Percentiles rank a stretch among this genome's conserved stretches.
phyloP scores from a whole-genome alignment of 306 rosid genomes.

The Senna tora region DNA sequence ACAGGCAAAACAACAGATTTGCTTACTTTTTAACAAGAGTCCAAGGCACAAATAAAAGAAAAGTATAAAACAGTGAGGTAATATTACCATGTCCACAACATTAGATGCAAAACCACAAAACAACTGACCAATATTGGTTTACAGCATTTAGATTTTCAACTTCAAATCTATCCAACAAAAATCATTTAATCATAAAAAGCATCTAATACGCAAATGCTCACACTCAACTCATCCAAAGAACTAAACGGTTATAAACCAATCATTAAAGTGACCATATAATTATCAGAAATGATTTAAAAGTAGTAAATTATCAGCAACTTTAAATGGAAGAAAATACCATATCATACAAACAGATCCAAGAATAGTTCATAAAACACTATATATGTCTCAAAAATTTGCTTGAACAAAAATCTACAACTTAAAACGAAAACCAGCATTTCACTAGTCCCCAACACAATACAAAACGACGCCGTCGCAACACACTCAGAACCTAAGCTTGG shows the following conservation, averaged over 20 bases:
- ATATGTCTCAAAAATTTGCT: background rate
- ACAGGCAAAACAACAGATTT: too few relatives aligned
- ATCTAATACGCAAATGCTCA: background rate
- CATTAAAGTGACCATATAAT: too few relatives aligned
- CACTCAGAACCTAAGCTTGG: slow-evolving; percentile 46
- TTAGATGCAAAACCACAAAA: too few relatives aligned
- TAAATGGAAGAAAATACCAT: background rate
- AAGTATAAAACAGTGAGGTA: too few relatives aligned
- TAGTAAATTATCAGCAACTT: background rate
- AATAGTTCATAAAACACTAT: background rate
- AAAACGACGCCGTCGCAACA: too few relatives aligned
- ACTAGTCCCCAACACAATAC: background rate
- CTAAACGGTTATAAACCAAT: background rate
- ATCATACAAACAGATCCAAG: background rate
- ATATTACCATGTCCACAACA: too few relatives aligned
- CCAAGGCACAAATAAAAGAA: too few relatives aligned
- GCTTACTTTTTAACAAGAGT: too few relatives aligned
- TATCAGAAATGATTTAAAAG: background rate
- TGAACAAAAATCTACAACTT: background rate
- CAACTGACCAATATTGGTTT: too few relatives aligned
- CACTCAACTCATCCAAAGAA: background rate
- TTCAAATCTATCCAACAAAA: background rate
- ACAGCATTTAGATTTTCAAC: background rate
- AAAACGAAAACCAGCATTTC: background rate
- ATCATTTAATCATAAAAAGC: background rate